phyloP scores from a whole-genome alignment of 1,139 yeast genomes.

The Scheffersomyces insectosa region DNA sequence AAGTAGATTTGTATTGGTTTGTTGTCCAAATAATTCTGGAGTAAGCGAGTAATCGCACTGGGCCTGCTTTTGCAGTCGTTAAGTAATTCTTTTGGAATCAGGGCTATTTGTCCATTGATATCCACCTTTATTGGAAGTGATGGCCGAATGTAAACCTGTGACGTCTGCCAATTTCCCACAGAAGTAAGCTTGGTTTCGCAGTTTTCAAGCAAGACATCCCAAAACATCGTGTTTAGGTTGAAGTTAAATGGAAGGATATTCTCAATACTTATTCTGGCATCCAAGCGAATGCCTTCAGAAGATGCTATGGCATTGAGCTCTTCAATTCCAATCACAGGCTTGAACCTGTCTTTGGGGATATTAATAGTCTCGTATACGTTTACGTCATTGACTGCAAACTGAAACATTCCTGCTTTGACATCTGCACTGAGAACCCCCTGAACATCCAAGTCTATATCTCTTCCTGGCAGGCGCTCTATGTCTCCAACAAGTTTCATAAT shows the following conservation, averaged over 20 bases:
- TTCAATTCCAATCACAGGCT: slow-evolving; percentile 14
- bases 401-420: slow-evolving; percentile 16
- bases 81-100: slow-evolving; percentile 19
- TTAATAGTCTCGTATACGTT: slow-evolving; percentile 15
- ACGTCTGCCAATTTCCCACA: slow-evolving; percentile 28
- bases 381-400: slow-evolving; percentile 16
- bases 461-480: slow-evolving; percentile 10
- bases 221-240: slow-evolving; percentile 20
- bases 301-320: slow-evolving; percentile 8
- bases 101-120: slow-evolving; percentile 17
- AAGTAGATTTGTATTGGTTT: slow-evolving; percentile 20
- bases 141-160: slow-evolving; percentile 17
- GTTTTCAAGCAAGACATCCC: slow-evolving; percentile 29
- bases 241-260: slow-evolving; percentile 21
- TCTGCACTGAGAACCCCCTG: slow-evolving; percentile 18
- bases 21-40: slow-evolving; percentile 21
- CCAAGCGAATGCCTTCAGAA: slow-evolving; percentile 6
- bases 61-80: slow-evolving; percentile 16
- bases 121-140: slow-evolving; percentile 12
- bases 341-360: slow-evolving; percentile 14
- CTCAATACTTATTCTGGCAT: slow-evolving; percentile 9
- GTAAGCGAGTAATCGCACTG: slow-evolving; percentile 25
- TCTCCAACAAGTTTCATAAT: slow-evolving; percentile 19
- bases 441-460: slow-evolving; percentile 18
- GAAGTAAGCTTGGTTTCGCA: slow-evolving; percentile 20